Evolutionary conservation across 2,329 filamentous ascomycete genomes (phyloP).

Genomic region (Dactylonectria estremocensis): DNA sequence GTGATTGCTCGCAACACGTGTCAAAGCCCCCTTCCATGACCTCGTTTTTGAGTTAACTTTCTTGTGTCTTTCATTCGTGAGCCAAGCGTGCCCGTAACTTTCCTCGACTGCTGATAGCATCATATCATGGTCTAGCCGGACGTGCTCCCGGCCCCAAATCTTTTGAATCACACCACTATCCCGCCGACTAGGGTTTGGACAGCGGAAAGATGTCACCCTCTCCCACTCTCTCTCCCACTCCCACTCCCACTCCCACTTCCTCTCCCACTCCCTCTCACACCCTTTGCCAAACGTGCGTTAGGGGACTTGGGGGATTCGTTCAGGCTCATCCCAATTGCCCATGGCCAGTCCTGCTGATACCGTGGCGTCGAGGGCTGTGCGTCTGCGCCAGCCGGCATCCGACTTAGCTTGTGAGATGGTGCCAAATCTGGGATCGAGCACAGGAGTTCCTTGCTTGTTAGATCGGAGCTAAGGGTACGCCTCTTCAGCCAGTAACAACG

Average conservation of each 20-base stretch:
- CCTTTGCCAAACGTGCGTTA: slow-evolving; percentile 4
- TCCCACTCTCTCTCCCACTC: no score
- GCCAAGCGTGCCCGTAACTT: not conserved
- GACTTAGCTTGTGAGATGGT: slow-evolving; percentile 12
- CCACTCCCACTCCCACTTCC: not conserved
- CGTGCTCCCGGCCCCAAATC: not conserved
- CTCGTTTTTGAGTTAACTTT: not conserved
- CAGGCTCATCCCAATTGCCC: slow-evolving; percentile 8
- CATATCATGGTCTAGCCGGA: not conserved
- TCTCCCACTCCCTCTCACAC: not conserved
- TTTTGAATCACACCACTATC: slow-evolving; percentile 12
- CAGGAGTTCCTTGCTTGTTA: slow-evolving; percentile 11
- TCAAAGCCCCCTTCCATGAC: not conserved
- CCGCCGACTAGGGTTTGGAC: slow-evolving; percentile 6
- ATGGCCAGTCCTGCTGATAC: slow-evolving; percentile 4
- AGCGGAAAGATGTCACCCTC: slow-evolving; percentile 7
- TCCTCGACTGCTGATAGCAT: slow-evolving; percentile 1
- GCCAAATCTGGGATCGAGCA: slow-evolving; percentile 16
- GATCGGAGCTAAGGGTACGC: slow-evolving; percentile 13
- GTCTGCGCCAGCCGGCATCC: slow-evolving; percentile 14
- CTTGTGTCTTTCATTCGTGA: not conserved
- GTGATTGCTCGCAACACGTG: no score
- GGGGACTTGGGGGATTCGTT: not conserved
- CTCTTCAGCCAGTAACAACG: slow-evolving; percentile 13
- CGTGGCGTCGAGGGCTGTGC: slow-evolving; percentile 14